These are phyloP conservation scores for Grosmannia penicillata DNA, from an alignment of 2,329 filamentous ascomycete genomes.

Conservation along the genomic window DNA sequence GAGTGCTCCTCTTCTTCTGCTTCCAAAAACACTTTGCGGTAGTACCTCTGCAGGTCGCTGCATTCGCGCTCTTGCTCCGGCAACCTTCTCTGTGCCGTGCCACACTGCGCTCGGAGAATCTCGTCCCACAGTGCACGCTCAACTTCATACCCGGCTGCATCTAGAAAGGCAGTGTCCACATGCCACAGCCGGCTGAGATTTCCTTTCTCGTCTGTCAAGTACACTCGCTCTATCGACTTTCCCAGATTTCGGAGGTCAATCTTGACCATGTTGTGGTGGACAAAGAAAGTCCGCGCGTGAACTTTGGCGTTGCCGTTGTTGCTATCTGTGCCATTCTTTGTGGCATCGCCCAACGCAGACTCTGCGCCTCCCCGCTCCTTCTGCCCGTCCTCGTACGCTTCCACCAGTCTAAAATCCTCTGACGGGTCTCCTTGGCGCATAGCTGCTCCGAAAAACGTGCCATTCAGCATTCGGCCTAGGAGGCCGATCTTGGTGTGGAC, in stretches of 20 bases:
- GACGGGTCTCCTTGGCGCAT: slow-evolving; percentile 18
- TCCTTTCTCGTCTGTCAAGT: slow-evolving; percentile 11
- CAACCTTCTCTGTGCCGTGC: slow-evolving; percentile 11
- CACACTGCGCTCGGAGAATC: slow-evolving; percentile 16
- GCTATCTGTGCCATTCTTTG: background rate
- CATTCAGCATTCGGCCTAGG: slow-evolving; percentile 18
- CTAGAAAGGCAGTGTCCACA: slow-evolving; percentile 12
- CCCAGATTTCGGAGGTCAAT: slow-evolving; percentile 17
- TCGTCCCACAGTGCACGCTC: slow-evolving; percentile 19
- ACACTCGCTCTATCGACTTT: slow-evolving; percentile 10
- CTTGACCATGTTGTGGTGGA: slow-evolving; percentile 23
- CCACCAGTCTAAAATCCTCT: slow-evolving; percentile 13
- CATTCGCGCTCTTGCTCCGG: slow-evolving; percentile 8
- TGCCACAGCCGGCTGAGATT: slow-evolving; percentile 16
- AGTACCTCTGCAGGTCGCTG: slow-evolving; percentile 20
- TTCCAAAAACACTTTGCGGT: slow-evolving; percentile 2
- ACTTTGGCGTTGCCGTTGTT: slow-evolving; percentile 1
- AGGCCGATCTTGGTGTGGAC: slow-evolving; percentile 18
- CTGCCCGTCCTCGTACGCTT: slow-evolving; percentile 3
- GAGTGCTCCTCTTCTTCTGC: no score
- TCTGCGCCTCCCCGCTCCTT: background rate
- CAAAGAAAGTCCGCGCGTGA: slow-evolving; percentile 16
- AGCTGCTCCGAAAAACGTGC: slow-evolving; percentile 11
- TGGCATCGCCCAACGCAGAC: no score
- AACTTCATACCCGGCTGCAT: slow-evolving; percentile 17